These are phyloP conservation scores for Amanita inopinata DNA, from an alignment of 768 basidiomycete species.

Conservation along the genomic window DNA sequence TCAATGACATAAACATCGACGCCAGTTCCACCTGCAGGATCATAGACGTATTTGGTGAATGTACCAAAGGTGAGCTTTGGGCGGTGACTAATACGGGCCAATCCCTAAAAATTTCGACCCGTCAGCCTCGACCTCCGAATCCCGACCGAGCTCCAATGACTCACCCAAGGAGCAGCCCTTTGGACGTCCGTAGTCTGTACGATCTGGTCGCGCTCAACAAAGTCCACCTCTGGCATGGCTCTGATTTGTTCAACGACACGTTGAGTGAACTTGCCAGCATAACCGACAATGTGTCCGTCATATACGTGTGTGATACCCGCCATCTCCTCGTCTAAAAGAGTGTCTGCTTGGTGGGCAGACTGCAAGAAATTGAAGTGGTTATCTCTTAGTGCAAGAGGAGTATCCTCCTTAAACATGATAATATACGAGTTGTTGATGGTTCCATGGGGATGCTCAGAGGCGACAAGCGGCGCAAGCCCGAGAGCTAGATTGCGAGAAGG, in stretches of 20 bases:
- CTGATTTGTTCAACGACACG: constrained; percentile 68
- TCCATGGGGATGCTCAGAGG: constrained; percentile 54
- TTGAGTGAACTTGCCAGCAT: constrained; percentile 71
- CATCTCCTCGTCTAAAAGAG: constrained; percentile 36
- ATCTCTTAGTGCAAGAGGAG: constrained; percentile 44
- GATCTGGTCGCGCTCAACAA: constrained; percentile 89
- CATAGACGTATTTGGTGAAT: constrained; percentile 75
- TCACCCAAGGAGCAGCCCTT: constrained; percentile 79
- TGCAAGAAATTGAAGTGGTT: constrained; percentile 78
- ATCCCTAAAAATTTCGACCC: constrained; percentile 51
- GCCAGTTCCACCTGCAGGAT: constrained; percentile 70
- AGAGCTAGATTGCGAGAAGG: constrained; percentile 32
- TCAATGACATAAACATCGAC: constrained; percentile 89
- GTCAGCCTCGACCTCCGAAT: constrained; percentile 12
- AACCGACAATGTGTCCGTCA: constrained; percentile 62
- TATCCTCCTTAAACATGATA: constrained; percentile 72
- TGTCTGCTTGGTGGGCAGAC: constrained; percentile 45
- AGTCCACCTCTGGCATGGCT: constrained; percentile 80
- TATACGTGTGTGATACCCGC: constrained; percentile 71
- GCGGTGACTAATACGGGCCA: constrained; percentile 91
- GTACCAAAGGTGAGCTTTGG: constrained; percentile 64
- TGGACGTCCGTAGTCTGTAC: constrained; percentile 70
- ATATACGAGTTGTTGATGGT: constrained; percentile 90
- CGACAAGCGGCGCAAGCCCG: constrained; percentile 50
- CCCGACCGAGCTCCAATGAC: constrained; percentile 17